These are phyloP conservation scores for Vitis rotundifolia DNA, from an alignment of 164 flowering plant species.

Conservation along the genomic window DNA sequence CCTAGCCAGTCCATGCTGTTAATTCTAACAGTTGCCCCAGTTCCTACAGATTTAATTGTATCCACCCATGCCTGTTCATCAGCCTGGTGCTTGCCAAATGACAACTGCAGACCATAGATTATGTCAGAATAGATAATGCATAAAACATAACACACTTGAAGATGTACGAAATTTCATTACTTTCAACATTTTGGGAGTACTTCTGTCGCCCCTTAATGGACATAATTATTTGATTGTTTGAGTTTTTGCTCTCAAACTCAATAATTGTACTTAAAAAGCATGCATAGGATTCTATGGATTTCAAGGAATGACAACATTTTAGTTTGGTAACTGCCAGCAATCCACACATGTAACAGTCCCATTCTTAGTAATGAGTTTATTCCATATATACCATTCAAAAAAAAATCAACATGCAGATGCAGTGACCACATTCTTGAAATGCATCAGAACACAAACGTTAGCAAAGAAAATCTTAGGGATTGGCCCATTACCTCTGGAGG, in stretches of 20 bases:
- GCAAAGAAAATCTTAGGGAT: neutral
- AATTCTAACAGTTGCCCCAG: slow-evolving; percentile 66
- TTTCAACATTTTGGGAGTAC: no score
- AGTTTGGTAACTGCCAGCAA: no score
- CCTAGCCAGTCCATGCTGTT: slow-evolving; percentile 98
- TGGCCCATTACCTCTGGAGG: slow-evolving; percentile 81
- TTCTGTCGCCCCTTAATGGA: no score
- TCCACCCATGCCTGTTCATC: slow-evolving; percentile 96
- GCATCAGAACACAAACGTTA: neutral
- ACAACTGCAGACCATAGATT: slow-evolving; percentile 57
- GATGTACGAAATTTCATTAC: no score
- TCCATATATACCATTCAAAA: neutral
- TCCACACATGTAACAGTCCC: no score
- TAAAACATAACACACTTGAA: neutral
- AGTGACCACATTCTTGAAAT: neutral
- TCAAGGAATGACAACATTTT: no score
- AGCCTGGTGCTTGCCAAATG: slow-evolving; percentile 69
- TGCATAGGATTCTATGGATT: no score
- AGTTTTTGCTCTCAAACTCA: no score
- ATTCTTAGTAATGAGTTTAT: no score
- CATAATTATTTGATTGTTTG: no score
- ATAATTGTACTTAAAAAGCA: no score
- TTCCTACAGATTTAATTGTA: slow-evolving; percentile 75
- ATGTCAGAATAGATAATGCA: slow-evolving; percentile 2
- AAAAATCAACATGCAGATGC: neutral